Base-by-base conservation (phyloP, 2,329 filamentous ascomycete species). In the Sporothrix luriei region DNA sequence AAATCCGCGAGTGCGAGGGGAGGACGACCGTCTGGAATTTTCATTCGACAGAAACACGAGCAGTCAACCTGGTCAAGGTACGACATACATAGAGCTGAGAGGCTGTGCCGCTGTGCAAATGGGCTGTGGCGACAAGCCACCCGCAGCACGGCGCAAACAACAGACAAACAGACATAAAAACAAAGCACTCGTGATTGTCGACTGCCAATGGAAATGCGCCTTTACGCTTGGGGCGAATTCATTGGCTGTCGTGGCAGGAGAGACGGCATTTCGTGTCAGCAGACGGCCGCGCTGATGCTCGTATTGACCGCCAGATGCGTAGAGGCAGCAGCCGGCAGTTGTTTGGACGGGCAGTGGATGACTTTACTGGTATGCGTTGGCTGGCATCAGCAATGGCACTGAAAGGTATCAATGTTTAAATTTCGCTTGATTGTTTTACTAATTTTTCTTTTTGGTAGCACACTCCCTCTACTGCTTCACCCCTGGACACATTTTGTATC, bases 81-180 rank as follows among this genome's bases (percentile, higher is more conserved):
- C 40, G 21, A 46, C 40, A 11, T 43, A 43, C 14, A 29, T 26
- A 33, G 29, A 66, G 48, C 33, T 57, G 65, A 55, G 65, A 66
- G 65, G 51, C 65, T 67, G 65, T 67, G 65, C 65, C 65, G 51
- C 24, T 7, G 26, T 51, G 33, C 29, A 46, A 38, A 54, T n/a
- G 65, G 38, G 65, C 65, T 46, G 65, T 67, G 65, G 51, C 64
- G 46, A 55, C 43, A 54, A 66, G 33, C 33, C 55, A 61, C 33
- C 33, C 33, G 33, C 55, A 43, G 33, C 55, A 29, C n/a, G 59
- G 14, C 24, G 59, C 61, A 29, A 49, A 6, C 33, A 64, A 14
- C 5, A 43, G 11, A 43, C 40, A 13, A 43, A 43, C 14, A n/a
- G n/a, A n/a, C n/a, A n/a, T n/a, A n/a, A n/a, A n/a, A n/a, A 2